Conservation (phyloP, 176 grass and related monocot species). For the Ensete ventricosum region DNA sequence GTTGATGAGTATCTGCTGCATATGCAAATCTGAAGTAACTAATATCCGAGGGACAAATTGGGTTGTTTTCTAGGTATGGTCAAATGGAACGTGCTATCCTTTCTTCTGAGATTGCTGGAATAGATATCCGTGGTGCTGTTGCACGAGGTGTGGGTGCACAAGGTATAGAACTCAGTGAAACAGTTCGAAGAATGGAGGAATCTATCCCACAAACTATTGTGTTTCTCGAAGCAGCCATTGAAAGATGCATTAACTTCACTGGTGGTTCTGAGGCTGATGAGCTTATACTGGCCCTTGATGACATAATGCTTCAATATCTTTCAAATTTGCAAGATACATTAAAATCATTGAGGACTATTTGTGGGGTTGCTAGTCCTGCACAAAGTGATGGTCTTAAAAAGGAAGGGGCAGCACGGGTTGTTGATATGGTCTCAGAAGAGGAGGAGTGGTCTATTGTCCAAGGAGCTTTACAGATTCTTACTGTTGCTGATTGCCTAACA, state of each 20-base stretch:
- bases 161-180: constrained; percentile 98
- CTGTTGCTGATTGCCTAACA: constrained; percentile 87
- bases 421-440: constrained; percentile 85
- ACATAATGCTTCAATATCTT: constrained; percentile 86
- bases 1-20: background rate
- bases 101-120: constrained; percentile 64
- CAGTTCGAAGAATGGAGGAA: constrained; percentile 96
- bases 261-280: constrained; percentile 93
- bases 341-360: constrained; percentile 71
- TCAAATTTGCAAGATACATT: constrained; percentile 91
- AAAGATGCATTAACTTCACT: constrained; percentile 94
- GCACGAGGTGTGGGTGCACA: constrained; percentile 84
- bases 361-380: constrained; percentile 60
- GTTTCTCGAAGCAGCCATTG: constrained; percentile 87
- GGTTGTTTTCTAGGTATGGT: constrained; percentile 56
- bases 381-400: constrained; percentile 45
- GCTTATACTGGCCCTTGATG: constrained; percentile 76
- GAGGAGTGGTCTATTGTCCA: constrained; percentile 99
- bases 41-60: background rate
- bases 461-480: constrained; percentile 93
- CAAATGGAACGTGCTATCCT: constrained; percentile 92
- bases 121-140: constrained; percentile 87
- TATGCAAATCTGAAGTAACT: background rate
- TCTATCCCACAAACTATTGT: constrained; percentile 86
- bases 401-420: constrained; percentile 41